Base-by-base conservation (phyloP, 208 protist genomes). In the Leishmania turanica region DNA sequence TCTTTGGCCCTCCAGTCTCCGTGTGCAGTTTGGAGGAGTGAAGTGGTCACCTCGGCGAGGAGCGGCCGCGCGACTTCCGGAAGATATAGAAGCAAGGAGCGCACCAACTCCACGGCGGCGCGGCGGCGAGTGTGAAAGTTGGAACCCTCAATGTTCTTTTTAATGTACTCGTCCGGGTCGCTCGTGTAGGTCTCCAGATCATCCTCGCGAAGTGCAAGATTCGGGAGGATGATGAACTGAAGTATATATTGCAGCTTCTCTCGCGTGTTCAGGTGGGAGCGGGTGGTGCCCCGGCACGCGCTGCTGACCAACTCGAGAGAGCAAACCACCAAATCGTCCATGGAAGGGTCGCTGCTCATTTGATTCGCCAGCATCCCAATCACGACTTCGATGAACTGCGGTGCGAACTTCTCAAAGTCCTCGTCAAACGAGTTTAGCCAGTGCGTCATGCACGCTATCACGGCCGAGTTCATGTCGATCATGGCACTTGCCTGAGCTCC, bases 141-240 rank as follows among this genome's bases (percentile, higher is more conserved):
- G 75, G 92, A 98, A 66, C 99, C 99, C 82, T 99, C 99, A 77
- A 99, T 97, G 86, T 99, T 98, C 15, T 90, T 87, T 76, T 98
- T 91, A 54, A 99, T 99, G 87, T 99, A 99, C 83, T 98, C 97
- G 83, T 99, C 96, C 24, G 93, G 84, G n/a, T 99, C 95, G 51
- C 97, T 85, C 71, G 96, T 90, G 82, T 98, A 99, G 4, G 96
- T 76, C 60, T 99, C 98, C 75, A 98, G 79, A 75, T 99, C 98
- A 42, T 90, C 86, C 56, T 98, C 90, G n/a, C 75, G 78, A 27
- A 99, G 82, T 21, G 79, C 62, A 56, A 99, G 91, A 78, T 99
- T 99, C 45, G 99, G 99, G 40, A 98, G 87, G 66, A 99, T 89
- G 66, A 99, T 93, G 56, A 98, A 87, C 72, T 98, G 88, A 71